Evolutionary conservation across 2,329 filamentous ascomycete species (phyloP), one percentile per base, ranked within the genome.

Genomic region (Cladophialophora chaetospira): DNA sequence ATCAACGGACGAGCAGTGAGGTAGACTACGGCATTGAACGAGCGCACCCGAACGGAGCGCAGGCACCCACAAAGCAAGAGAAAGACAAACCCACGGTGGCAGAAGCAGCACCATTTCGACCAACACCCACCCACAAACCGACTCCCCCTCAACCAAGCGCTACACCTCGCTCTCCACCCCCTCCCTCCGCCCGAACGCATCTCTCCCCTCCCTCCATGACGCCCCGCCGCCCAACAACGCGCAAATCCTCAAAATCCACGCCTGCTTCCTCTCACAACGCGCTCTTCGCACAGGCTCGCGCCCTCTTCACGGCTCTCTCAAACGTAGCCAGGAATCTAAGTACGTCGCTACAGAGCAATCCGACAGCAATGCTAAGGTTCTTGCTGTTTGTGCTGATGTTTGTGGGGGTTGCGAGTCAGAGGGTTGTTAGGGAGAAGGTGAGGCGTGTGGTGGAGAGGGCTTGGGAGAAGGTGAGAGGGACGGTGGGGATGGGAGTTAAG

Each of bases 401-500:
- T 59, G 69, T 95, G 26, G 73, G 93, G 61, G 83, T 94, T 62
- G 77, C 97, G 58, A 88, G 89, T 56, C 82, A 89, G 66, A 82
- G 83, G 66, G 87, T 88, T 68, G 77, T 96, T 11, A 83, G 92
- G 36, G 86, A 95, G 64, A 82, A 88, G 63, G 72, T 97, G 31
- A 81, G 85, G 69, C 81, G 86, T 53, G 77, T 91, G 33, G 69
- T 95, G 40, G 82, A 82, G 35, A 78, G 81, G 25, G 85, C 85
- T 8, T 96, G 91, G 91, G 82, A 83, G 53, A 97, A 96, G 75
- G 77, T 96, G 36, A 85, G 83, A 70, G 82, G 85, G 43, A 97
- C 94, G 0, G 87, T 93, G 3, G 92, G 92, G 1, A 97, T 97
- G 93, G 94, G 93, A 2, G 89, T 95, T 62, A 97, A 97, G 77